Percentiles rank a stretch among this genome's conserved stretches.
Evolutionary conservation across 768 basidiomycete species (phyloP).

Genomic region (Mrakia gelida): DNA sequence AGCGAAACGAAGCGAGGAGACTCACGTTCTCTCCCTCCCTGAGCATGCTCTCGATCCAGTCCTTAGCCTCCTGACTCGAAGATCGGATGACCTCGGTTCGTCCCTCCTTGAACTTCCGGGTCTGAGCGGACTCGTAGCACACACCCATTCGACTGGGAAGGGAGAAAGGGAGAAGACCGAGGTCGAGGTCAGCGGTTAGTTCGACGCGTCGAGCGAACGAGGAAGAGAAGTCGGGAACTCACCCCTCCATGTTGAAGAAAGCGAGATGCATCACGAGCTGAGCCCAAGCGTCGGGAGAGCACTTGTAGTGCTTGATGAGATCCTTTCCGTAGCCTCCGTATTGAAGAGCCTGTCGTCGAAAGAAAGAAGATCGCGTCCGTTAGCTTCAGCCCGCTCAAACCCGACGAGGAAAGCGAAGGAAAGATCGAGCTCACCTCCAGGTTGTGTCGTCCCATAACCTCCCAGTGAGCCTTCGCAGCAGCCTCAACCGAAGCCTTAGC

Average conservation of each 20-base stretch:
- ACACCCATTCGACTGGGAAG: conserved; percentile 60
- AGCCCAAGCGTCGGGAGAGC: conserved; percentile 89
- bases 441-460: conserved; percentile 71
- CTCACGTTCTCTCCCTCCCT: conserved; percentile 52
- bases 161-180: conserved; percentile 58
- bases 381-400: not conserved
- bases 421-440: conserved; percentile 55
- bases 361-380: not conserved
- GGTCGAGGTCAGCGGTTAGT: not conserved
- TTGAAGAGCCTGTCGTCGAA: conserved; percentile 58
- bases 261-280: conserved; percentile 96
- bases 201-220: conserved; percentile 36
- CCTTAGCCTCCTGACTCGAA: conserved; percentile 73
- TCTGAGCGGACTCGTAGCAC: conserved; percentile 91
- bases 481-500: conserved; percentile 54
- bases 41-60: conserved; percentile 87
- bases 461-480: conserved; percentile 67
- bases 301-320: conserved; percentile 57
- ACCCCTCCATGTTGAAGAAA: conserved; percentile 70
- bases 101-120: conserved; percentile 82
- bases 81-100: conserved; percentile 92
- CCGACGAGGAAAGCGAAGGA: not conserved
- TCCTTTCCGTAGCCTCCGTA: conserved; percentile 77
- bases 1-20: conserved; percentile 19
- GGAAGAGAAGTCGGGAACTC: not conserved